Evolutionary conservation across 2,329 filamentous ascomycete species (phyloP), one percentile per base, ranked within the genome.

Genomic region (Xylaria sp.): DNA sequence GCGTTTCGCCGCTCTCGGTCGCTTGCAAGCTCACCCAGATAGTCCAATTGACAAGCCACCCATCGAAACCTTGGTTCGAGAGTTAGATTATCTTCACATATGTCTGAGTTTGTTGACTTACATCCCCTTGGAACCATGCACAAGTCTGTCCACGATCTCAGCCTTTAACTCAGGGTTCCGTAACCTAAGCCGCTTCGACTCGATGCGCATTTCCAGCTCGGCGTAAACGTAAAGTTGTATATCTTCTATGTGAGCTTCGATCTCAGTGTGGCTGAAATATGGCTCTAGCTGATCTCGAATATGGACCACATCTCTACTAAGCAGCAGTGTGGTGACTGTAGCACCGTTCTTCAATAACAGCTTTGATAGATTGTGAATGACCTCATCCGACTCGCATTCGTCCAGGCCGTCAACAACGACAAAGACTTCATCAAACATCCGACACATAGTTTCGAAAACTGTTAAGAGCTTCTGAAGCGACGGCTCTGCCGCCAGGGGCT

Each of bases 11-110:
- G 37, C 21, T 41, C 63, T 48, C 38, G 31, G 33, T 62, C 53
- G 3, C 10, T 62, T 11, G 52, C 41, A 11, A 62, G 53, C 35
- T 58, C 60, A 17, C 56, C 51, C 25, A 65, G 41, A 47, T 63
- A 46, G 44, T 65, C 63, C 3, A 65, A 13, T 47, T 65, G 63
- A 25, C 63, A 65, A 41, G 60, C 40, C 7, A 63, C 63, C 63
- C 63, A 65, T 21, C 63, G 40, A 46, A 65, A 63, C 60, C 63
- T 63, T 7, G 7, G 35, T 17, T 40, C n/a, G 13, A 47, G 11
- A 35, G n/a, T 55, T 31, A 58, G 25, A 33, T 46, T 49, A 25
- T 21, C 27, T 51, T 52, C 17, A 10, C 9, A n/a, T 44, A 33
- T 6, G 8, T 33, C 5, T 44, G 17, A 17, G 3, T 3, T 25